phyloP scores from a whole-genome alignment of 1,284 basidiomycete genomes.

The Fistulina hepatica region DNA sequence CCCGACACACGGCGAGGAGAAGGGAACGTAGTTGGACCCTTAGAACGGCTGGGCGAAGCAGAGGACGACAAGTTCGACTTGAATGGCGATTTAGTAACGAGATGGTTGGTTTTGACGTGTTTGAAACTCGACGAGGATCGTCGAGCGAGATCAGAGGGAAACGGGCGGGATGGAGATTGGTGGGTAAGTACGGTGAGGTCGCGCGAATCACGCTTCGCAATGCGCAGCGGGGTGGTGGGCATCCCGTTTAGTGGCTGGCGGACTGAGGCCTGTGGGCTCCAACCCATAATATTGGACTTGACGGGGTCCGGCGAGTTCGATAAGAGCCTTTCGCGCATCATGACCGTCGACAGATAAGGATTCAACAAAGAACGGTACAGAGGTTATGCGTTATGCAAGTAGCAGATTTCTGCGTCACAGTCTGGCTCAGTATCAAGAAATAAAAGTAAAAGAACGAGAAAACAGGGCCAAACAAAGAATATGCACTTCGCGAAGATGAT shows the following conservation, averaged over 20 bases:
- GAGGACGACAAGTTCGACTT: slow-evolving; percentile 50
- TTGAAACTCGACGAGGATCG: slow-evolving; percentile 76
- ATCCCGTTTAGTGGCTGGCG: slow-evolving; percentile 23
- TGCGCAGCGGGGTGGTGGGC: slow-evolving; percentile 52
- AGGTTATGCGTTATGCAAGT: too few relatives aligned
- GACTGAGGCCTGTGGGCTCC: slow-evolving; percentile 32
- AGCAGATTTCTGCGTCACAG: too few relatives aligned
- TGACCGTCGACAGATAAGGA: too few relatives aligned
- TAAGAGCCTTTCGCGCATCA: slow-evolving; percentile 52
- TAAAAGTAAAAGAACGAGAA: too few relatives aligned
- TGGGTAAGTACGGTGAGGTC: too few relatives aligned
- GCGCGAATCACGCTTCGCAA: slow-evolving; percentile 56
- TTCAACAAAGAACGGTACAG: too few relatives aligned
- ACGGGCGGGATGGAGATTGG: slow-evolving; percentile 24
- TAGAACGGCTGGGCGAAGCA: slow-evolving; percentile 21
- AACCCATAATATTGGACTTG: slow-evolving; percentile 49
- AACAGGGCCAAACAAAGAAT: too few relatives aligned
- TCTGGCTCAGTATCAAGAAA: too few relatives aligned
- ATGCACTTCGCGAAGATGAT: too few relatives aligned
- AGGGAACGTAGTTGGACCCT: slow-evolving; percentile 27
- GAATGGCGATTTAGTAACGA: slow-evolving; percentile 87
- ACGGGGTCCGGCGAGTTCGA: slow-evolving; percentile 54
- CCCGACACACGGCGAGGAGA: slow-evolving; percentile 52
- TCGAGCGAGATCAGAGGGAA: slow-evolving; percentile 44
- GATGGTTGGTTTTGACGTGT: slow-evolving; percentile 69